These are phyloP conservation scores for Ophiostoma sp. DNA, from an alignment of 2,329 filamentous ascomycete species.

Conservation along the genomic window DNA sequence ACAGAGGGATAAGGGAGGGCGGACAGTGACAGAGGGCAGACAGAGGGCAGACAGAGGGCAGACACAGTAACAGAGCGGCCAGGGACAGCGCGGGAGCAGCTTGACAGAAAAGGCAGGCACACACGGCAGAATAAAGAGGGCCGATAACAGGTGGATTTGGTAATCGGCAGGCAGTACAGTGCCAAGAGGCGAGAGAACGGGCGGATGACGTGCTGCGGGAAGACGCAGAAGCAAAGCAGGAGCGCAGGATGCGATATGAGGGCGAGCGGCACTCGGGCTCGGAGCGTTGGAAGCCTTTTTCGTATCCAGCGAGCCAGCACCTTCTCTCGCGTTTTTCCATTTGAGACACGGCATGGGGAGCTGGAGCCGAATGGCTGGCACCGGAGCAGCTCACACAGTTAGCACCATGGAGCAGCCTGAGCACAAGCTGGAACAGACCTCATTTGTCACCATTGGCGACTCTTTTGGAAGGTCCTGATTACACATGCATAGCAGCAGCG, in stretches of 20 bases:
- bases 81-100: too few species aligned
- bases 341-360: not conserved
- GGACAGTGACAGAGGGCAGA: not conserved
- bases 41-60: too few species aligned
- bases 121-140: not conserved
- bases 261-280: not conserved
- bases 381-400: not conserved
- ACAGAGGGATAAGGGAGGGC: not conserved
- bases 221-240: not conserved
- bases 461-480: conserved; percentile 1
- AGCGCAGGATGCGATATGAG: not conserved
- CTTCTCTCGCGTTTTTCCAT: not conserved
- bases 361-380: conserved; percentile 7
- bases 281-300: not conserved
- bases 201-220: conserved; percentile 1
- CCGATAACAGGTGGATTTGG: not conserved
- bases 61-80: too few species aligned
- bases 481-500: not conserved
- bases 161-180: not conserved
- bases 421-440: not conserved
- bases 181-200: not conserved
- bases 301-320: not conserved
- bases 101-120: too few species aligned
- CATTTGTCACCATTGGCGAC: not conserved
- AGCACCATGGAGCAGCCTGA: not conserved